These are phyloP conservation scores for Setaria viridis DNA, from an alignment of 202 grass and related monocot genomes.

Conservation along the genomic window DNA sequence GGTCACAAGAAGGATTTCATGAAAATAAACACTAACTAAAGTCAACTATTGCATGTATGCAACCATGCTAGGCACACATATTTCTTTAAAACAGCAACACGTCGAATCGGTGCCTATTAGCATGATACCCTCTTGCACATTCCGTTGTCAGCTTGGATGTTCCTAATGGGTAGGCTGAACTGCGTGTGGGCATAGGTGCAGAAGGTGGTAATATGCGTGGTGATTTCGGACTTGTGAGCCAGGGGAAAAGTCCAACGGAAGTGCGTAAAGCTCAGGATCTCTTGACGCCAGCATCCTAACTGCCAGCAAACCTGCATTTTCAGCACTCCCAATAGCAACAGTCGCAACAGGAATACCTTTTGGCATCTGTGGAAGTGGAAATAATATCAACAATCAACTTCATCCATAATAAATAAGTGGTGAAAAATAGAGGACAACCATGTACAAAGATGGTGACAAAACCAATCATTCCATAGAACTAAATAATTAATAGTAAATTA, in stretches of 20 bases:
- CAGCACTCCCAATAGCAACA: slow-evolving; percentile 78
- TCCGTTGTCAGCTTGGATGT: too few relatives aligned
- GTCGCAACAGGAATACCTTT: slow-evolving; percentile 91
- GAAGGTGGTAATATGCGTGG: too few relatives aligned
- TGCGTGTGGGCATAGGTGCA: too few relatives aligned
- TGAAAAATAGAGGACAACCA: not conserved
- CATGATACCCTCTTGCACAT: not conserved
- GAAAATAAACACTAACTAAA: not conserved
- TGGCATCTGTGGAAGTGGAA: slow-evolving; percentile 67
- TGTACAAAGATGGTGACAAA: slow-evolving; percentile 14
- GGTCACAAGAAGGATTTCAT: not conserved
- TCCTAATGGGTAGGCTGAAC: too few relatives aligned
- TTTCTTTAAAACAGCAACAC: not conserved
- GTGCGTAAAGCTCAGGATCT: slow-evolving; percentile 72
- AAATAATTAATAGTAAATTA: not conserved
- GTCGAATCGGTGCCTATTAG: not conserved
- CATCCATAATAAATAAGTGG: not conserved
- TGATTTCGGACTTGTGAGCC: too few relatives aligned
- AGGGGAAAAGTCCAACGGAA: too few relatives aligned
- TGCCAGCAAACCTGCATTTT: slow-evolving; percentile 87
- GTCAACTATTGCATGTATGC: not conserved
- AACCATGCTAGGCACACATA: not conserved
- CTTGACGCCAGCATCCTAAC: slow-evolving; percentile 65
- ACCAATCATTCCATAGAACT: not conserved
- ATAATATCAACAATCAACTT: slow-evolving; percentile 39